phyloP scores from a whole-genome alignment of 225 moss, liverwort and hornwort species.

The Takakia lepidozioides region DNA sequence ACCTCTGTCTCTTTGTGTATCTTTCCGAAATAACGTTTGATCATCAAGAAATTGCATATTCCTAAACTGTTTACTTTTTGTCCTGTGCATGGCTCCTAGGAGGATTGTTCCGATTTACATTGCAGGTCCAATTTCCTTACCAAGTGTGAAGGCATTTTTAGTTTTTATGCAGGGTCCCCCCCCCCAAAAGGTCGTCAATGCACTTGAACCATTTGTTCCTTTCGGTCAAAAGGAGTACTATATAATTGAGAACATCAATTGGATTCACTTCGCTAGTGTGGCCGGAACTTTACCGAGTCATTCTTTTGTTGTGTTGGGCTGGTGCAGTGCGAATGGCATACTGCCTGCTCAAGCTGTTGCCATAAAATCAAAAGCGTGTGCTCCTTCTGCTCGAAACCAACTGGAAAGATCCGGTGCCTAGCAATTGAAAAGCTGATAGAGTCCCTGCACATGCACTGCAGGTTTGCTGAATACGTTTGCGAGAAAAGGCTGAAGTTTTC shows the following conservation, averaged over 20 bases:
- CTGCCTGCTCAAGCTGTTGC: constrained; percentile 41
- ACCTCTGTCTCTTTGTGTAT: too few relatives aligned
- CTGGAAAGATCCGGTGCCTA: constrained; percentile 52
- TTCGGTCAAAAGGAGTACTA: neutral
- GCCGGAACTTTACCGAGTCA: too few relatives aligned
- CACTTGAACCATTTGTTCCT: neutral
- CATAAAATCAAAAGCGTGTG: constrained; percentile 28
- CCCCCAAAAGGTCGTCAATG: neutral
- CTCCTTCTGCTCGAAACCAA: constrained; percentile 42
- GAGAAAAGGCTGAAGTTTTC: constrained; percentile 26
- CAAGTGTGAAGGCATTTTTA: neutral
- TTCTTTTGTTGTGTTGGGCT: constrained; percentile 4
- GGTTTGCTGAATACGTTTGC: constrained; percentile 36
- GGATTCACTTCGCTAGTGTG: too few relatives aligned
- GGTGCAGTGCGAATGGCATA: constrained; percentile 57
- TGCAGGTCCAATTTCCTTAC: neutral
- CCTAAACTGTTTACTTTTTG: too few relatives aligned
- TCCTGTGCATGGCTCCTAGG: too few relatives aligned
- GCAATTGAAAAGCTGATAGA: constrained; percentile 64
- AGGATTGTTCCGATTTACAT: neutral
- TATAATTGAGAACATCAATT: constrained; percentile 7
- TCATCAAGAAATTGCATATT: too few relatives aligned
- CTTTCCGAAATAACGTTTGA: neutral
- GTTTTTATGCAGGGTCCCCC: neutral
- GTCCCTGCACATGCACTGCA: constrained; percentile 56